Evolutionary conservation across 441 rosid genomes (phyloP), one percentile per base, ranked within the genome.

Genomic region (Manihot esculenta): DNA sequence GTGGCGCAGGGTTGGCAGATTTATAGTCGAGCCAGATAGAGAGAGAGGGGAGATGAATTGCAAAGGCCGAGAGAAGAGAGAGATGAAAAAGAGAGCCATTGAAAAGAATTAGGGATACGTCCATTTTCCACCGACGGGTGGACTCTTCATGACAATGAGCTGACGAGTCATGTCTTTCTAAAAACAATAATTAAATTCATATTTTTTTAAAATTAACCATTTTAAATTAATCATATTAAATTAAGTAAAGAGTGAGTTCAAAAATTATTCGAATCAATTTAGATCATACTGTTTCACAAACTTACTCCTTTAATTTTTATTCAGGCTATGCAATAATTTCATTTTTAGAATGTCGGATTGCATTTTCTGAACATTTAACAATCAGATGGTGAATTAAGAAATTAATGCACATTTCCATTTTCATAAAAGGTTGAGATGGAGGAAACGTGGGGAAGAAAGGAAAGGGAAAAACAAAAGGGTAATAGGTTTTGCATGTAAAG

Each of bases 1-100:
- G 79, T 45, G 77, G 56, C 70, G 79, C 75, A 74, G 75, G 45
- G 72, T 35, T 70, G 66, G 78, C 76, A 72, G 79, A 80, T 82
- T 80, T 79, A 80, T 77, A 82, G 62, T 38, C 59, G 56, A 64
- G 3, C 50, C 3, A 14, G 0, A 5, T 23, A n/a, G 65, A 42
- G 10, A 18, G 24, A 59, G 26, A 38, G 33, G 59, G 49, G 38
- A 70, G 49, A 33, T 11, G 24, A 64, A 42, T 18, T 41, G 53
- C 56, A 58, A 51, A 54, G 33, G 38, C 30, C 26, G 11, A n/a
- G n/a, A n/a, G n/a, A n/a, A 51, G 55, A 26, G 69, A 21, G 42
- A 23, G 13, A 3, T 5, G 12, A 49, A 50, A 42, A 30, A 45
- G 47, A 4, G 0, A 3, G 30, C 17, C 58, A 10, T 14, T 27